These are phyloP conservation scores for Aspergillus awamori DNA, from an alignment of 2,329 filamentous ascomycete species.

Conservation along the genomic window DNA sequence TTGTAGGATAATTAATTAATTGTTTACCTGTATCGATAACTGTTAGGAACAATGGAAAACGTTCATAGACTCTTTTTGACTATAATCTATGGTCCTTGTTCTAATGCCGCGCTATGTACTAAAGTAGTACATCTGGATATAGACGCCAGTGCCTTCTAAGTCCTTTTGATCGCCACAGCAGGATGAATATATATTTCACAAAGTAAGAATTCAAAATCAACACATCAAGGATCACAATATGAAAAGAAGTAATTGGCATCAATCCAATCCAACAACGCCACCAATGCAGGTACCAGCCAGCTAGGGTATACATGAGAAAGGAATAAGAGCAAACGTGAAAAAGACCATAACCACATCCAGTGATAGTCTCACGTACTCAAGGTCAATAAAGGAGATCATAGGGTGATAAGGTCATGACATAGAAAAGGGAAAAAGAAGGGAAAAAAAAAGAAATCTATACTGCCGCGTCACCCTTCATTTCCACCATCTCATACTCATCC, in stretches of 20 bases:
- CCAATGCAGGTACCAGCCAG: constrained; percentile 35
- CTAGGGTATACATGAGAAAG: constrained; percentile 34
- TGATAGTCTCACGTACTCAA: constrained; percentile 1
- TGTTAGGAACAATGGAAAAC: no score
- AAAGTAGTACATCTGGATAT: no score
- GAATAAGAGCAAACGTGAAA: constrained; percentile 11
- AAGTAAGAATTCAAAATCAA: background rate
- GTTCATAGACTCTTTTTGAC: no score
- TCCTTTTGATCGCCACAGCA: no score
- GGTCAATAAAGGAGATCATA: no score
- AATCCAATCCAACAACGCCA: constrained; percentile 29
- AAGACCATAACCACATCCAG: background rate
- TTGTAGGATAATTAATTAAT: no score
- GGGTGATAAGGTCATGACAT: constrained; percentile 2
- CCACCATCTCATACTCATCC: constrained; percentile 40
- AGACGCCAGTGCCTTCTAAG: no score
- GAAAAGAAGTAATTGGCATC: background rate
- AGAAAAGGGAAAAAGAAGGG: constrained; percentile 3
- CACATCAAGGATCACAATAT: constrained; percentile 1
- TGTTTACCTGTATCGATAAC: no score
- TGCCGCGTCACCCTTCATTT: constrained; percentile 36
- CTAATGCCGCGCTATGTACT: no score
- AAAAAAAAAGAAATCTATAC: constrained; percentile 27
- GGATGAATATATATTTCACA: constrained; percentile 1
- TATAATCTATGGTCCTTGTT: no score